Base-by-base conservation (phyloP, 2,329 filamentous ascomycete genomes). In the Cladosporium sp. region DNA sequence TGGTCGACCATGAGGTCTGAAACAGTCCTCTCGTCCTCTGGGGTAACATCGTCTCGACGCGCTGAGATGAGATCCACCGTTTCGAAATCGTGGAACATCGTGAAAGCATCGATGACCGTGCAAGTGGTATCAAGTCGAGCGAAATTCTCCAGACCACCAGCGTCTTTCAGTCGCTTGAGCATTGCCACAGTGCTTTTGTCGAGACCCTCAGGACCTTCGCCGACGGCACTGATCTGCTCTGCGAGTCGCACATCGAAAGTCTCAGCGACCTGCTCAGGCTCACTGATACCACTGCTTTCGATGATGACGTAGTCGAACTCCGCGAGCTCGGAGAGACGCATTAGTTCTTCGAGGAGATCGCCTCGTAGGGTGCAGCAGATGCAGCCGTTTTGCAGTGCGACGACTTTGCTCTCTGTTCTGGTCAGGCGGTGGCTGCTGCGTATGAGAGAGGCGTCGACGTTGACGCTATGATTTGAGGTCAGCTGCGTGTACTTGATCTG, bases 1-100 rank as follows among this genome's bases (percentile, higher is more conserved):
- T 92, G 89, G 70, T 92, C 89, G 0, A 91, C 88, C 83, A 91
- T 90, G 0, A 92, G 81, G 69, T 92, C 89, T 0, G 89, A 91
- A 2, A 92, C 89, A 0, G 88, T 91, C 0, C 89, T 80, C 69
- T 92, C 89, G 66, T 92, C 90, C 69, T 92, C 89, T 0, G 72
- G 85, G 75, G 5, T 85, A 30, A 89, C 87, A 5, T 88, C 82
- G 1, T 82, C 81, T 64, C 85, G 86, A 1, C 89, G 83, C 25
- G 87, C 84, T 0, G 88, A 88, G 0, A 92, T 77, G 16, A 92
- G 83, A 65, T 92, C 88, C 1, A 83, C 82, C 0, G 90, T 92
- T 70, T 89, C 85, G 72, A 92, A 91, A 73, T 91, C 89, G 59
- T 88, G 82, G 69, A 91, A 85, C 70, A 92, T 85, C 28, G 89